These are phyloP conservation scores for Stephania japonica DNA, from an alignment of 164 flowering plant genomes.

Conservation along the genomic window DNA sequence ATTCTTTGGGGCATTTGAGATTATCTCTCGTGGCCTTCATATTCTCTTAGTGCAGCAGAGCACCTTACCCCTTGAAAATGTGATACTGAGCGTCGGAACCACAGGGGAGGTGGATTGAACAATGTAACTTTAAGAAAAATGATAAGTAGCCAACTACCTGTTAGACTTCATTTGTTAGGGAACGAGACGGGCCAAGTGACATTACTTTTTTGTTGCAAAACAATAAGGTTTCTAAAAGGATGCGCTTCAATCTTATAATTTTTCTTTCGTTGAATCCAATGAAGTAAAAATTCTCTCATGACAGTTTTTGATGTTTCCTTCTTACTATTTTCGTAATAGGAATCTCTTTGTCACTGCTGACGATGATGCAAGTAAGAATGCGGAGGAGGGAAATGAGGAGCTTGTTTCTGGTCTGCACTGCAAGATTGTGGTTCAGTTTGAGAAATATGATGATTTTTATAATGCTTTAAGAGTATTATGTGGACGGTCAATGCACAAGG, in stretches of 20 bases:
- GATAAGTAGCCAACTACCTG: no score
- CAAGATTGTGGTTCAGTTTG: slow-evolving; percentile 78
- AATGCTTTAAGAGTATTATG: slow-evolving; percentile 65
- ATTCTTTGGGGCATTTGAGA: no score
- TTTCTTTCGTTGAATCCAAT: not conserved
- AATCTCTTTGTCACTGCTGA: slow-evolving; percentile 80
- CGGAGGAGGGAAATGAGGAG: slow-evolving; percentile 36
- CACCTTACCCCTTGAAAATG: no score
- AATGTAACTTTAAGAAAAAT: no score
- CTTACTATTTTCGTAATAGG: slow-evolving; percentile 38
- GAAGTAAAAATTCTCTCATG: not conserved
- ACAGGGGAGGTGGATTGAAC: no score
- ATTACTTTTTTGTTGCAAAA: no score
- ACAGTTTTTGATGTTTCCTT: not conserved
- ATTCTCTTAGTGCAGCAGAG: no score
- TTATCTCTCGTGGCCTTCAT: no score
- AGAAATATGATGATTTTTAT: slow-evolving; percentile 57
- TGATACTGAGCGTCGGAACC: no score
- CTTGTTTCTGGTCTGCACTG: slow-evolving; percentile 79
- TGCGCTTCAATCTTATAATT: not conserved
- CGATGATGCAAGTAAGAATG: slow-evolving; percentile 57
- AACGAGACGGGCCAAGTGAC: no score
- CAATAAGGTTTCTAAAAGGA: not conserved
- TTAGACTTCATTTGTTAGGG: no score
- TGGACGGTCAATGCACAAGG: slow-evolving; percentile 92